Conservation (phyloP, 2,329 filamentous ascomycete genomes). For the Ophiostoma montium region DNA sequence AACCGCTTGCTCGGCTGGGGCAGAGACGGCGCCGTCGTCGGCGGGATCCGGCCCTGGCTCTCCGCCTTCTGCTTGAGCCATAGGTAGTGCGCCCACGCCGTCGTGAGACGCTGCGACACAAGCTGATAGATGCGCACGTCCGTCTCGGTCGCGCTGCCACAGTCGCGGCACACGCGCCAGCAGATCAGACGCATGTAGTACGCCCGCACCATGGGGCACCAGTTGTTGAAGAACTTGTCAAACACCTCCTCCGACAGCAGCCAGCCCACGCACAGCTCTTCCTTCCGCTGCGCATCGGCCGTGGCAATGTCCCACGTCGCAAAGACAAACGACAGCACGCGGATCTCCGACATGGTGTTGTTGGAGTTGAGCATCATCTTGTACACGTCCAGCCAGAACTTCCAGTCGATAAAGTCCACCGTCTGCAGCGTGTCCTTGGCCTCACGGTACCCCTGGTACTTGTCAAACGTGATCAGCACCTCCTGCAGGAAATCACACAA, state of each 20-base stretch:
- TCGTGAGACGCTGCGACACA: slow-evolving; percentile 53
- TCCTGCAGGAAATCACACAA: slow-evolving; percentile 89
- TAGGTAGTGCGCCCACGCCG: slow-evolving; percentile 66
- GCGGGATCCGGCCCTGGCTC: slow-evolving; percentile 34
- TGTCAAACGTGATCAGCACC: slow-evolving; percentile 48
- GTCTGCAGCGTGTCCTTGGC: slow-evolving; percentile 2
- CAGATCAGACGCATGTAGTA: slow-evolving; percentile 86
- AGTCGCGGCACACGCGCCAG: slow-evolving; percentile 73
- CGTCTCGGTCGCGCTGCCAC: slow-evolving; percentile 47
- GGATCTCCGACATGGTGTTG: slow-evolving; percentile 81
- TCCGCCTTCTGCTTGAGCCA: slow-evolving; percentile 58
- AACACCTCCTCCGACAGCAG: slow-evolving; percentile 63
- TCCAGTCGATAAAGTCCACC: slow-evolving; percentile 52
- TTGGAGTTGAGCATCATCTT: slow-evolving; percentile 67
- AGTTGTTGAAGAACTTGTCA: slow-evolving; percentile 75
- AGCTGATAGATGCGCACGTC: slow-evolving; percentile 56
- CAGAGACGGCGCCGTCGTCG: slow-evolving; percentile 68
- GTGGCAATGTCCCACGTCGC: slow-evolving; percentile 63
- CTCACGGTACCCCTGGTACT: slow-evolving; percentile 26
- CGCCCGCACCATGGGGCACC: slow-evolving; percentile 88
- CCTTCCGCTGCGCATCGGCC: slow-evolving; percentile 51
- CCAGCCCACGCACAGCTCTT: slow-evolving; percentile 57
- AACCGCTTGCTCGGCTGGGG: slow-evolving; percentile 77
- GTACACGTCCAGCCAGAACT: slow-evolving; percentile 74
- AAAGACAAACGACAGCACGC: slow-evolving; percentile 70